A percentile compares a stretch with the other conserved stretches of the same genome.
These are phyloP conservation scores for Mycena rebaudengoi DNA, from an alignment of 768 basidiomycete genomes.

Conservation along the genomic window DNA sequence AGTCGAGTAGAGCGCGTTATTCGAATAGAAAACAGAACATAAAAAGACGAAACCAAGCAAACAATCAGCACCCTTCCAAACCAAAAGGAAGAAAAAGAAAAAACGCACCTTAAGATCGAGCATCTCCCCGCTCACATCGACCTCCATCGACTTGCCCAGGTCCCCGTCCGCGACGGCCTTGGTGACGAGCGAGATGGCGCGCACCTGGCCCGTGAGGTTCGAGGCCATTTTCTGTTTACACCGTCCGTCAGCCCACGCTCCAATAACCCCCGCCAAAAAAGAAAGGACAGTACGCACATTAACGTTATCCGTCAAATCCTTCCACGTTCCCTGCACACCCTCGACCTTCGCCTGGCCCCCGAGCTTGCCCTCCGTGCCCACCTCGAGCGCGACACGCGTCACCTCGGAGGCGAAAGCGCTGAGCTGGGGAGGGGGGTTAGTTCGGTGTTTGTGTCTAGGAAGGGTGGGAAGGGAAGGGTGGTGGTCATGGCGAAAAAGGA, in stretches of 20 bases:
- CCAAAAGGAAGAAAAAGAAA: too few relatives aligned
- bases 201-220: constrained; percentile 40
- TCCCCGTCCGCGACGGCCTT: constrained; percentile 27
- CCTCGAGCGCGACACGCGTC: constrained; percentile 23
- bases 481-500: too few relatives aligned
- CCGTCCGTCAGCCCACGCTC: too few relatives aligned
- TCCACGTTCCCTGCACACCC: constrained; percentile 28
- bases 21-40: too few relatives aligned
- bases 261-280: background rate
- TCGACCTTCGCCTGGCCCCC: constrained; percentile 26
- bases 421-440: background rate
- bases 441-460: background rate
- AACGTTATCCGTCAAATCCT: constrained; percentile 25
- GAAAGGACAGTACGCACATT: constrained; percentile 45
- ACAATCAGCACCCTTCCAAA: too few relatives aligned
- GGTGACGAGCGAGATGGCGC: constrained; percentile 27
- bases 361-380: constrained; percentile 36
- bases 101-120: constrained; percentile 26
- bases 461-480: too few relatives aligned
- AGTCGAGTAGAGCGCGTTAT: too few relatives aligned
- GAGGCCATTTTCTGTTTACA: constrained; percentile 60
- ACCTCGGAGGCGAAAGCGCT: constrained; percentile 25
- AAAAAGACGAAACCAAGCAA: too few relatives aligned
- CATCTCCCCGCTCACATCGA: constrained; percentile 25
- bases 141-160: constrained; percentile 14